Percentiles rank a stretch among this genome's conserved stretches.
Conservation (phyloP, 129 eudicot species). For the Logfia minima region DNA sequence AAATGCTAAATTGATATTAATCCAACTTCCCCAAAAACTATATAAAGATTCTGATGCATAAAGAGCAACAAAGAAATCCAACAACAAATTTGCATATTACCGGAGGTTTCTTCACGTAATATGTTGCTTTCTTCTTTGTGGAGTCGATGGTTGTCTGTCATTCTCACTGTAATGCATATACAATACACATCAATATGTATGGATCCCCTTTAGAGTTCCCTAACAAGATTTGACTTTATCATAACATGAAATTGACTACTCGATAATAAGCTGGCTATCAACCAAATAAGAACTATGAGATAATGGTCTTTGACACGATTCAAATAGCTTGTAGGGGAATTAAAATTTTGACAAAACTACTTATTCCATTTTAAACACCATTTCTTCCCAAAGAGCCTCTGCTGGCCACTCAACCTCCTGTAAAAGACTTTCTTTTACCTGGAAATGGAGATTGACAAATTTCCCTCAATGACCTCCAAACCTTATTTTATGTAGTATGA, state of each 20-base stretch:
- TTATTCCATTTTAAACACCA: neutral
- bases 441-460: neutral
- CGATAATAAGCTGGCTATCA: neutral
- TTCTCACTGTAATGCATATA: conserved; percentile 44
- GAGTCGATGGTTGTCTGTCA: conserved; percentile 42
- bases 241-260: neutral
- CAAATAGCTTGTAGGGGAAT: neutral
- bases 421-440: neutral
- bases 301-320: neutral
- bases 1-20: neutral
- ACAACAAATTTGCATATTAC: conserved; percentile 25
- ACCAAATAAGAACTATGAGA: neutral
- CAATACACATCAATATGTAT: conserved; percentile 19
- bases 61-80: neutral
- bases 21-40: neutral
- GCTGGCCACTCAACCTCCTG: neutral
- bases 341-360: neutral
- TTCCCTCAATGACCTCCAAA: neutral
- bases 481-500: neutral
- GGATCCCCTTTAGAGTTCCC: neutral
- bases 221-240: neutral
- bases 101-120: conserved; percentile 36
- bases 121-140: conserved; percentile 50
- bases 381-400: neutral
- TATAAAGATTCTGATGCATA: conserved; percentile 8